phyloP scores from a whole-genome alignment of 2,329 filamentous ascomycete species.

The Apiospora hydei region DNA sequence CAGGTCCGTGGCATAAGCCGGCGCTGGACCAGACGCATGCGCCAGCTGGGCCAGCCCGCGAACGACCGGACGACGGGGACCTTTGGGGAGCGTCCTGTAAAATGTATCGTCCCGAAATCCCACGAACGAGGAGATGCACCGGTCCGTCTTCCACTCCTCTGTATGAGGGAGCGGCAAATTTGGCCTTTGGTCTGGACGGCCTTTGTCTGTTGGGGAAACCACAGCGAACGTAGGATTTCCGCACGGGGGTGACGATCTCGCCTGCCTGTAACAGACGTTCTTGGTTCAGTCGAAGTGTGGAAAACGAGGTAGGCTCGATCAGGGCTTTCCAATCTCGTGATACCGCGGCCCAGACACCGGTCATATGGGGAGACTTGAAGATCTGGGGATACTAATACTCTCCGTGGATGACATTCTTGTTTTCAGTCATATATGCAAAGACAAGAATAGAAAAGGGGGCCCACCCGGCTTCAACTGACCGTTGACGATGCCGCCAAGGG shows the following conservation, averaged over 20 bases:
- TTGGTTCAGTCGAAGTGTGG: not conserved
- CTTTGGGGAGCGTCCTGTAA: not conserved
- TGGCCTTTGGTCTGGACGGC: too few relatives aligned
- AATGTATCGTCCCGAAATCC: not conserved
- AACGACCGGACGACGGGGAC: not conserved
- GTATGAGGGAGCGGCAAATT: not conserved
- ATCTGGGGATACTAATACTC: too few relatives aligned
- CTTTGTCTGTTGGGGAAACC: not conserved
- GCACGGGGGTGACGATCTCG: not conserved
- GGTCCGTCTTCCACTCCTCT: not conserved
- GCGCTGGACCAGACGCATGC: not conserved
- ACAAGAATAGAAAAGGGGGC: too few relatives aligned
- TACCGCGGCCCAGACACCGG: too few relatives aligned
- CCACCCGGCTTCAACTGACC: too few relatives aligned
- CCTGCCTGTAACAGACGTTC: not conserved
- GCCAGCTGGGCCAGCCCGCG: too few relatives aligned
- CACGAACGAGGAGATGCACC: conserved; percentile 12
- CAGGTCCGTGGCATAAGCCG: not conserved
- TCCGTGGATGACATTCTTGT: too few relatives aligned
- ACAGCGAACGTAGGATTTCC: not conserved
- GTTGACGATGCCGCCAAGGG: too few relatives aligned
- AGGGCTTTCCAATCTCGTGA: not conserved
- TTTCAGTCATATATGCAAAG: too few relatives aligned
- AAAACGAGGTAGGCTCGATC: not conserved
- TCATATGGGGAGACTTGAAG: too few relatives aligned